These are phyloP conservation scores for Trapa incisa DNA, from an alignment of 345 rosid species.

Conservation along the genomic window DNA sequence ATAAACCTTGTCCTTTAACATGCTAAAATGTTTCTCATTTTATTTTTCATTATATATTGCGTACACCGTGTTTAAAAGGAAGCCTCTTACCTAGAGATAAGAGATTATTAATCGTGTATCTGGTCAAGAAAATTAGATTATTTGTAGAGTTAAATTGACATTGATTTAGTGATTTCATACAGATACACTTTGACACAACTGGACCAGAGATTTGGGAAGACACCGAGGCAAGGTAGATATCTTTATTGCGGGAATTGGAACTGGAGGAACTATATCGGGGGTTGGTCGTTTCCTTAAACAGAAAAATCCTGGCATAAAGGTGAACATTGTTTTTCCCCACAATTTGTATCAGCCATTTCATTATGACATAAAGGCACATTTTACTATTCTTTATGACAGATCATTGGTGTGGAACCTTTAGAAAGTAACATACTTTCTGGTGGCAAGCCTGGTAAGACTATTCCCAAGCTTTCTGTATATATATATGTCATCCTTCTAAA, in stretches of 20 bases:
- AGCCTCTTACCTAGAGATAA: background rate
- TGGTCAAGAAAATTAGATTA: background rate
- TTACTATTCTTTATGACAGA: constrained; percentile 22
- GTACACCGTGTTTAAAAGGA: background rate
- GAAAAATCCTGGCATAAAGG: constrained; percentile 61
- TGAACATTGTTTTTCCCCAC: constrained; percentile 9
- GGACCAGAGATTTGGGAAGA: constrained; percentile 91
- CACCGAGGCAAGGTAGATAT: constrained; percentile 76
- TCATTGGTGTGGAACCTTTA: constrained; percentile 71
- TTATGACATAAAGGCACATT: background rate
- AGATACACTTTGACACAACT: constrained; percentile 78
- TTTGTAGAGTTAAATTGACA: background rate
- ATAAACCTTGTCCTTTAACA: background rate
- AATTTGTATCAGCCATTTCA: background rate
- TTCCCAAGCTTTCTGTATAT: background rate
- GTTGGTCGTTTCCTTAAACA: constrained; percentile 66
- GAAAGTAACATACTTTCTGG: constrained; percentile 81
- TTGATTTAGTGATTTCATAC: constrained; percentile 14
- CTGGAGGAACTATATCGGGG: constrained; percentile 82
- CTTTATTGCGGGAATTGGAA: constrained; percentile 71
- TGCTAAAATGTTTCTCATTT: background rate
- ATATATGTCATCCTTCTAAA: background rate
- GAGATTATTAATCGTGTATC: background rate
- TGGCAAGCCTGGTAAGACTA: constrained; percentile 60
- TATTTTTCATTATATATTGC: background rate